phyloP scores from a whole-genome alignment of 192 early-diverging fungal genomes.

The Umbelopsis sp. region DNA sequence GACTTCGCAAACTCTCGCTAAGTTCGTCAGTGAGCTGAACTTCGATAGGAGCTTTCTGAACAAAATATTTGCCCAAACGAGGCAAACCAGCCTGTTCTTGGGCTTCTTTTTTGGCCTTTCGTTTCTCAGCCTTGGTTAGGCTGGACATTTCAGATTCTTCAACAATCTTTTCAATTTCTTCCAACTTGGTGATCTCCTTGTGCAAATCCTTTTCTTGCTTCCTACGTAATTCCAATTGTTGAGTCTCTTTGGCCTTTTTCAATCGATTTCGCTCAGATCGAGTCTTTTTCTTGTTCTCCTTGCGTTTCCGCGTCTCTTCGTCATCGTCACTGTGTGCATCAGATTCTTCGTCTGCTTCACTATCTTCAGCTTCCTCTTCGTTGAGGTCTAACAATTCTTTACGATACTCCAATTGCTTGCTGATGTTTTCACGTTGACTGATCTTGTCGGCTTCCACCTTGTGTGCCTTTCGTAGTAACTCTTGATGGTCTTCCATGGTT shows the following conservation, averaged over 20 bases:
- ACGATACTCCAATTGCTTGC: constrained; percentile 48
- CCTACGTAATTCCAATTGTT: constrained; percentile 40
- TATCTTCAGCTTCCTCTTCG: constrained; percentile 33
- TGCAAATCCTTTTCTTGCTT: constrained; percentile 46
- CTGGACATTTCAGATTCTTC: constrained; percentile 38
- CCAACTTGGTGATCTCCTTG: constrained; percentile 53
- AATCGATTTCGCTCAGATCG: constrained; percentile 60
- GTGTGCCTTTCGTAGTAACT: constrained; percentile 60
- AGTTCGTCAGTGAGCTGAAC: constrained; percentile 58
- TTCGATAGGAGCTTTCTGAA: constrained; percentile 39
- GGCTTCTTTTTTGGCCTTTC: constrained; percentile 41
- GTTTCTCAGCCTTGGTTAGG: constrained; percentile 39
- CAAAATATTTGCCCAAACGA: constrained; percentile 30
- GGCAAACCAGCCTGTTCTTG: constrained; percentile 39
- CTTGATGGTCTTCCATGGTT: constrained; percentile 76
- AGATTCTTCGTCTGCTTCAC: constrained; percentile 42
- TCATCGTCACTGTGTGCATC: constrained; percentile 16
- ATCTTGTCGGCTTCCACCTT: constrained; percentile 56
- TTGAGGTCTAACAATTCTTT: constrained; percentile 34
- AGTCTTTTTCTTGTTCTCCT: constrained; percentile 52
- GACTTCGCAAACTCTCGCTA: constrained; percentile 48
- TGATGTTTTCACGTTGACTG: constrained; percentile 36
- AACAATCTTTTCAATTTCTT: constrained; percentile 43
- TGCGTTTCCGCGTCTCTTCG: constrained; percentile 35
- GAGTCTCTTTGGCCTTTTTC: constrained; percentile 41